Conservation (phyloP, 148 eudicot genomes). For the Nyssa sinensis region DNA sequence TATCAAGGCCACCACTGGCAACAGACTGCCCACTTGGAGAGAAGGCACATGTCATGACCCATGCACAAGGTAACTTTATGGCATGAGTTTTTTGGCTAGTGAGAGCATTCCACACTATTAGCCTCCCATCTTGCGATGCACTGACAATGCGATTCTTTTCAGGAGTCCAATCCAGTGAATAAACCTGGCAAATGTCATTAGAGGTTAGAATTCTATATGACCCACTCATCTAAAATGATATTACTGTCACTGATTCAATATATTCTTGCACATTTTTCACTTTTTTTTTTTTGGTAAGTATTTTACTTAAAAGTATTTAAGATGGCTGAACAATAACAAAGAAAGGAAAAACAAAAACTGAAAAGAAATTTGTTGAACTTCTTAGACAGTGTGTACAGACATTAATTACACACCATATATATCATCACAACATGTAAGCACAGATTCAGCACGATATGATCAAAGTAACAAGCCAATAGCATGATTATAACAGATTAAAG, state of each 20-base stretch:
- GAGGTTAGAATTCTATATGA: constrained; percentile 4
- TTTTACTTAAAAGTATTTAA: neutral
- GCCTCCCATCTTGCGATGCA: constrained; percentile 98
- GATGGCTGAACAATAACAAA: too few species aligned
- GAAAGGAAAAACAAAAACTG: too few species aligned
- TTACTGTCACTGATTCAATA: neutral
- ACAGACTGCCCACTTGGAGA: constrained; percentile 93
- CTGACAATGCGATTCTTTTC: constrained; percentile 94
- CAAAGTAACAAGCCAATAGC: neutral
- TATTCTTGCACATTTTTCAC: neutral
- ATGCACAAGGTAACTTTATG: constrained; percentile 95
- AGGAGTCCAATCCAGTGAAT: constrained; percentile 95
- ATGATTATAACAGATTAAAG: neutral
- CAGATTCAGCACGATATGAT: too few species aligned
- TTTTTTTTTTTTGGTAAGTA: too few species aligned
- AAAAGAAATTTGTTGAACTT: neutral
- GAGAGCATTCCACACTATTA: constrained; percentile 95
- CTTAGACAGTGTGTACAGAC: neutral
- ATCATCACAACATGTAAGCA: neutral
- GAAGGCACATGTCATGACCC: constrained; percentile 99
- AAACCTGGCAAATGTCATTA: constrained; percentile 50
- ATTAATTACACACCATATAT: neutral
- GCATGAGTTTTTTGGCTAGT: constrained; percentile 98
- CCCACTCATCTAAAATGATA: neutral
- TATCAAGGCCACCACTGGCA: constrained; percentile 97